These are phyloP conservation scores for Quercus engelmannii DNA, from an alignment of 306 rosid genomes.

Conservation along the genomic window DNA sequence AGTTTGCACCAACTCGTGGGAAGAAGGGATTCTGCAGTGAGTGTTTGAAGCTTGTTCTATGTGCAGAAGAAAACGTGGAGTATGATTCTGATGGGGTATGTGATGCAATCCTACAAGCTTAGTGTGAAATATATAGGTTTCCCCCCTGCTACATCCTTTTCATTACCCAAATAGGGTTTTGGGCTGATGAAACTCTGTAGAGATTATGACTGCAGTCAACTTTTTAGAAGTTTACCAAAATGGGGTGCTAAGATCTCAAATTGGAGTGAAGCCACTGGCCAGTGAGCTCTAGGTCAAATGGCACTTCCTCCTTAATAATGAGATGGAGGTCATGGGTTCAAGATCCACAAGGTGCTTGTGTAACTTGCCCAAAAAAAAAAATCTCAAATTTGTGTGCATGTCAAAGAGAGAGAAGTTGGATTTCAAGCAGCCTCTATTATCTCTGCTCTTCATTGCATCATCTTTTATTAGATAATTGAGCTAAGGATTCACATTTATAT, in stretches of 20 bases:
- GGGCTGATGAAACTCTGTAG: neutral
- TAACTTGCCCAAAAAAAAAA: no score
- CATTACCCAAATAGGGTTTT: neutral
- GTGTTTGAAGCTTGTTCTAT: slow-evolving; percentile 47
- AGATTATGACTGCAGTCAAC: neutral
- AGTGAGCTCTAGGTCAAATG: no score
- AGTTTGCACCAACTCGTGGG: slow-evolving; percentile 30
- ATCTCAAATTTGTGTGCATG: no score
- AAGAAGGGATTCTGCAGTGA: slow-evolving; percentile 51
- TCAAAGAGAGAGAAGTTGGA: no score
- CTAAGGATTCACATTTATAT: neutral
- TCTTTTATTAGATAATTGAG: neutral
- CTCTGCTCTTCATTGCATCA: no score
- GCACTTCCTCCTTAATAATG: no score
- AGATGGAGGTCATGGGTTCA: no score
- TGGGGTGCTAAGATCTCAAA: neutral
- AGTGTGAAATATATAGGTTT: neutral
- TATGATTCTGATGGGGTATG: slow-evolving; percentile 61
- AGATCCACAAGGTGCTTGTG: no score
- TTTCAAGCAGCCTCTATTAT: no score
- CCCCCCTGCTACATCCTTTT: neutral
- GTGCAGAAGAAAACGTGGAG: slow-evolving; percentile 44
- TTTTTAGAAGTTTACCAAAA: neutral
- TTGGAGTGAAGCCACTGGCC: neutral
- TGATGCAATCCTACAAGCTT: slow-evolving; percentile 6